Conservation (phyloP, 306 rosid species). For the Phaseolus lunatus region DNA sequence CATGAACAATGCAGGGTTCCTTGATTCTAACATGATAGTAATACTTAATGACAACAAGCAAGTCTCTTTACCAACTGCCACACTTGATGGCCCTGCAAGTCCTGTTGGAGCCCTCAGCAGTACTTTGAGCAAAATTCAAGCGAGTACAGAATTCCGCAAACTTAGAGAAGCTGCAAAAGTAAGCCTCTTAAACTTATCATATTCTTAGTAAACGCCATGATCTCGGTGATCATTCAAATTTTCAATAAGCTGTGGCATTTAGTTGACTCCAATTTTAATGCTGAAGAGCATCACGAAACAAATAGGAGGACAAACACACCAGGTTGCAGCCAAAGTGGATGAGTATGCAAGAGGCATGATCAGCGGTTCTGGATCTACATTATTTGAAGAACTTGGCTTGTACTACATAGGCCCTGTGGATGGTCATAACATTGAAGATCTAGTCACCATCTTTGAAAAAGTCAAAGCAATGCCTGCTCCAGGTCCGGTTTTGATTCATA, state of each 20-base stretch:
- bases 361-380: conserved; percentile 65
- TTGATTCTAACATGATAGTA: conserved; percentile 84
- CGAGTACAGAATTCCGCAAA: conserved; percentile 77
- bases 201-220: neutral
- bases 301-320: conserved; percentile 68
- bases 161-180: conserved; percentile 93
- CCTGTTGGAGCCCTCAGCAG: conserved; percentile 93
- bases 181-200: conserved; percentile 34
- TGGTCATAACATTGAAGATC: conserved; percentile 2
- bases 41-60: conserved; percentile 89
- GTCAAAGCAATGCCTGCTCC: conserved; percentile 72
- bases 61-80: conserved; percentile 97
- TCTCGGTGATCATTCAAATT: neutral
- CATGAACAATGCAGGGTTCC: conserved; percentile 90
- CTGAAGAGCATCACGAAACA: conserved; percentile 66
- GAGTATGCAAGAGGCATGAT: conserved; percentile 78
- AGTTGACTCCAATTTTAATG: conserved; percentile 33
- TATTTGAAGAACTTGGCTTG: conserved; percentile 83
- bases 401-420: conserved; percentile 82
- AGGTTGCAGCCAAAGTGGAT: conserved; percentile 84
- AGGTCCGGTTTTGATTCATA: conserved; percentile 89
- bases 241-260: neutral
- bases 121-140: conserved; percentile 79
- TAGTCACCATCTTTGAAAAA: conserved; percentile 27
- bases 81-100: conserved; percentile 91